Base-by-base conservation (phyloP, 2,329 filamentous ascomycete genomes). In the Fulvia fulva region DNA sequence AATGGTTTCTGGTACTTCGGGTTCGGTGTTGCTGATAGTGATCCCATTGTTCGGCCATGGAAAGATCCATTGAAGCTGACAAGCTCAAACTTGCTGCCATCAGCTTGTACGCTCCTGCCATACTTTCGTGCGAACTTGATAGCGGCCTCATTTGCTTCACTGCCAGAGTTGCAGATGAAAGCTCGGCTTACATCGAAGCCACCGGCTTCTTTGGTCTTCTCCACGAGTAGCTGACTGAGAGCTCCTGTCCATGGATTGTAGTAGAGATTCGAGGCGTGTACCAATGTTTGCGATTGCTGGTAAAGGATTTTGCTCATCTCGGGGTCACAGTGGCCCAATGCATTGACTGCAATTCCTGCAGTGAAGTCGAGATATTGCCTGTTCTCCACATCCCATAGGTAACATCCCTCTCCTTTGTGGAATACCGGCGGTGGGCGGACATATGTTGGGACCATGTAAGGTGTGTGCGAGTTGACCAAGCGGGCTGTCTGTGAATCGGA, bases 1-100 rank as follows among this genome's bases (percentile, higher is more conserved):
- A 99, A 99, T 0, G 94, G 94, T 67, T 87, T 85, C 77, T 99
- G 94, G 77, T 99, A 99, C 75, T 99, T 99, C 19, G 91, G 90
- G 77, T 97, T 99, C 50, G 92, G 94, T 5, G 94, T 99, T 11
- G 94, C 94, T n/a, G 90, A 96, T 46, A 99, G 78, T 58, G 88
- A 87, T 53, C 94, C 94, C 90, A 97, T 96, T 16, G 94, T 97
- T 59, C 94, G 88, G 67, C 94, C 94, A 75, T 99, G 94, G 81
- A 99, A 99, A 41, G 90, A 92, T 68, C 88, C 87, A 68, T 90
- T 79, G 80, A 97, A 99, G 16, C 91, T 96, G 53, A 97, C 90
- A 50, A 99, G 77, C 70, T 97, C 91, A 67, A 84, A 75, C 78
- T 97, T 96, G 51, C 67, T 68, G 53, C 71, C 71, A 46, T 71